These are phyloP conservation scores for Typha latifolia DNA, from an alignment of 176 grass and related monocot species.

Conservation along the genomic window DNA sequence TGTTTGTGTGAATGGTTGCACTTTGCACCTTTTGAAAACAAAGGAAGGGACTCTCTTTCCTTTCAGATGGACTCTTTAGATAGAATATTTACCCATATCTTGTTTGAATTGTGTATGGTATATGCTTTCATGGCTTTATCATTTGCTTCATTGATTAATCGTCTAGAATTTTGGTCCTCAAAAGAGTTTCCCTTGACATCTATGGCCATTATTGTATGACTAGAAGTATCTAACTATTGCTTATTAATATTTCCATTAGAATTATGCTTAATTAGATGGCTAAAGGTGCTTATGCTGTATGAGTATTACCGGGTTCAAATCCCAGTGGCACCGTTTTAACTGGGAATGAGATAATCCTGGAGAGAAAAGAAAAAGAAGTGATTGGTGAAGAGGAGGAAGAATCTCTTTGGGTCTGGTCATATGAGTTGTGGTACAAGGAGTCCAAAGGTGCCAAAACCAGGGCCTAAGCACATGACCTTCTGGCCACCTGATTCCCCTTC, in stretches of 20 bases:
- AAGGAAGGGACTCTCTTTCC: conserved; percentile 45
- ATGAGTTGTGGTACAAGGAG: conserved; percentile 29
- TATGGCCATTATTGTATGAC: conserved; percentile 31
- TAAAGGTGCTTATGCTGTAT: too few relatives aligned
- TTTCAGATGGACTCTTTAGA: conserved; percentile 28
- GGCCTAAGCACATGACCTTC: conserved; percentile 31
- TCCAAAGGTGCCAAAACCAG: conserved; percentile 26
- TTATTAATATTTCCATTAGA: too few relatives aligned
- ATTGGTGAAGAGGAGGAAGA: conserved; percentile 19
- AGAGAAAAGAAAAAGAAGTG: conserved; percentile 13
- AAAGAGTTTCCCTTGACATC: conserved; percentile 21
- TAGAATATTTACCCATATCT: conserved; percentile 41
- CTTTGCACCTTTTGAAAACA: conserved; percentile 64
- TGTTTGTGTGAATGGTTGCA: conserved; percentile 59
- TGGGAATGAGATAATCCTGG: not conserved
- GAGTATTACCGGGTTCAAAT: too few relatives aligned
- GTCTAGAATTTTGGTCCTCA: conserved; percentile 40
- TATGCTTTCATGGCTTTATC: conserved; percentile 74
- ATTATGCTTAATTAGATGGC: too few relatives aligned
- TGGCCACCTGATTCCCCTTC: conserved; percentile 31
- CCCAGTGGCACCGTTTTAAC: too few relatives aligned
- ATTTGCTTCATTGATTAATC: conserved; percentile 46
- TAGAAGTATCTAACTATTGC: not conserved
- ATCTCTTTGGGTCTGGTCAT: conserved; percentile 15
- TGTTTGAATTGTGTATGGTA: conserved; percentile 84